These are phyloP conservation scores for Hygrocybe coccinea DNA, from an alignment of 768 basidiomycete species.

Conservation along the genomic window DNA sequence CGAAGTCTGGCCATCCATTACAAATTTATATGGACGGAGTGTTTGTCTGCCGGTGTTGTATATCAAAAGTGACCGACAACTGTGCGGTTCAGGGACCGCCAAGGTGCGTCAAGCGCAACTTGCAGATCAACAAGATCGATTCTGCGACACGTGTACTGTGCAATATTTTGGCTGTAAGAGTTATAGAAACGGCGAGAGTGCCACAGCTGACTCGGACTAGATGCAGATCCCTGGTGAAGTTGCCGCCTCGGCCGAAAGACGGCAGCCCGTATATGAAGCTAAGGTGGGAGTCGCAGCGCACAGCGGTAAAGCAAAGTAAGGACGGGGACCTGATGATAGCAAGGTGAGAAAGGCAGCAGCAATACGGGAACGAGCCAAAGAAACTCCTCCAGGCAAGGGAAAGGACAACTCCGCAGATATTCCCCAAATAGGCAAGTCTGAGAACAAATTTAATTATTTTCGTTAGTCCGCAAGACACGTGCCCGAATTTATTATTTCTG, in stretches of 20 bases:
- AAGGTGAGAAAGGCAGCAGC: neutral
- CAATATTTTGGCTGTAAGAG: neutral
- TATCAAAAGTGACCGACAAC: neutral
- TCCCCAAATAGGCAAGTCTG: too few relatives aligned
- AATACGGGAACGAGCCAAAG: neutral
- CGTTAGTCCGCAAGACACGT: neutral
- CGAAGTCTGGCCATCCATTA: conserved; percentile 29
- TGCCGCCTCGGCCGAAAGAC: too few relatives aligned
- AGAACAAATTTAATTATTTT: conserved; percentile 2
- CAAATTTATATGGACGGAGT: neutral
- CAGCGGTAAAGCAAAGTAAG: too few relatives aligned
- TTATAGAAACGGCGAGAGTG: neutral
- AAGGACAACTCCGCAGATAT: neutral
- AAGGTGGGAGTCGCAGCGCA: too few relatives aligned
- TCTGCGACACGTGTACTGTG: neutral
- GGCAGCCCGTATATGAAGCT: too few relatives aligned
- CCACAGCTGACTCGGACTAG: neutral
- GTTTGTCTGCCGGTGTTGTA: neutral
- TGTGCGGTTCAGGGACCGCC: neutral
- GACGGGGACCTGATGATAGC: neutral
- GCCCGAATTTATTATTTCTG: neutral
- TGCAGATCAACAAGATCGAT: neutral
- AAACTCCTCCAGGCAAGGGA: neutral
- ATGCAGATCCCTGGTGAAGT: too few relatives aligned
- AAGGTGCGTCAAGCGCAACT: neutral